Conservation (phyloP, 176 grass and related monocot genomes). For the Rhipidocladum racemiflorum region DNA sequence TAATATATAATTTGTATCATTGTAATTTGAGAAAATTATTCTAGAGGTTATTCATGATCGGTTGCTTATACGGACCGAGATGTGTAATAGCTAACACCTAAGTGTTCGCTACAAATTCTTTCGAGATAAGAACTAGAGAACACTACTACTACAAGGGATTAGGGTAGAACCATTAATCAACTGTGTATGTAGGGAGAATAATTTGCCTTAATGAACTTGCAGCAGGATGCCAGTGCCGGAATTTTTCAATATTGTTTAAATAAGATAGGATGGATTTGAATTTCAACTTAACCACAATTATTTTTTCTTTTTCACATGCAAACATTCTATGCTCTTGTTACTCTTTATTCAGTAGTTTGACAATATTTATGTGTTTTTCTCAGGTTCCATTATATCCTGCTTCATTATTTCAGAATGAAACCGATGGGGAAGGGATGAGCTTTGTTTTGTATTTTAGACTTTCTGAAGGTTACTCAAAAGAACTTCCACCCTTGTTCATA, state of each 20-base stretch:
- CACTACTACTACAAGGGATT: neutral
- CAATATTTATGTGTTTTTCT: slow-evolving; percentile 25
- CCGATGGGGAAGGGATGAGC: slow-evolving; percentile 86
- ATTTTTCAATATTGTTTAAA: neutral
- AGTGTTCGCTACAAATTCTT: neutral
- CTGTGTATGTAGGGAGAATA: neutral
- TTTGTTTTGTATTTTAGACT: slow-evolving; percentile 98
- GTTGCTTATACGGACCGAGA: neutral
- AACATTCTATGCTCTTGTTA: neutral
- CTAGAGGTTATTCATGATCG: neutral
- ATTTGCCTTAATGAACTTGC: neutral
- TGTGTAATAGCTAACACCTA: neutral
- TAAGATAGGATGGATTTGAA: neutral
- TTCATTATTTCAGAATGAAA: slow-evolving; percentile 95
- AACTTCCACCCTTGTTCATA: slow-evolving; percentile 79
- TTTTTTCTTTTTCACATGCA: neutral
- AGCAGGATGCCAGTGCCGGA: neutral
- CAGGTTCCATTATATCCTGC: slow-evolving; percentile 92
- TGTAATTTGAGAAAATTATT: neutral
- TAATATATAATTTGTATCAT: neutral
- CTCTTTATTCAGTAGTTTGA: neutral
- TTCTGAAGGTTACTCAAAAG: slow-evolving; percentile 84
- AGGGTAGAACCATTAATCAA: neutral
- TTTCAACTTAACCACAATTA: neutral
- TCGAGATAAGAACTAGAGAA: neutral